phyloP scores from a whole-genome alignment of 73 alveolate species.

The Paraurostyla sp. region DNA sequence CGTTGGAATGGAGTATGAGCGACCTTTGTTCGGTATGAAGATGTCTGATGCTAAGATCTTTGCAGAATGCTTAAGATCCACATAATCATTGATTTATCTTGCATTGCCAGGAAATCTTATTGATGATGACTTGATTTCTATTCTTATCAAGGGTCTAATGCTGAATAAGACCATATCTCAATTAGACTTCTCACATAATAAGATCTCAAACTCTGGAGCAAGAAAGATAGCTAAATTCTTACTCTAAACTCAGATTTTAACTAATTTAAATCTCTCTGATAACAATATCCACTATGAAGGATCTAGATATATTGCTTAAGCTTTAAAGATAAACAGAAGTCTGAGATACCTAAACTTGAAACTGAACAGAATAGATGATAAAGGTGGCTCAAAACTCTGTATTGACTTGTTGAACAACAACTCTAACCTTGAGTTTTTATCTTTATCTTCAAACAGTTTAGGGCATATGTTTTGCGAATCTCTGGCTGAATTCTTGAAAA shows the following conservation, averaged over 20 bases:
- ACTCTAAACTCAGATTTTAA: constrained; percentile 77
- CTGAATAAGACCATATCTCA: constrained; percentile 77
- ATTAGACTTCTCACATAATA: constrained; percentile 88
- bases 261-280: constrained; percentile 81
- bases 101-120: constrained; percentile 83
- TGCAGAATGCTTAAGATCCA: constrained; percentile 79
- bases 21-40: constrained; percentile 89
- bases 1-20: constrained; percentile 86
- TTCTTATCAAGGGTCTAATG: constrained; percentile 71
- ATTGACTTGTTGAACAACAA: constrained; percentile 76
- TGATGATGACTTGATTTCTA: constrained; percentile 81
- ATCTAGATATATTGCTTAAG: constrained; percentile 86
- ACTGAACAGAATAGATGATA: constrained; percentile 88
- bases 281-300: constrained; percentile 91
- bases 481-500: constrained; percentile 61
- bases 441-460: constrained; percentile 81
- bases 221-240: constrained; percentile 85
- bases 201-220: constrained; percentile 87
- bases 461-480: constrained; percentile 69
- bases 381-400: constrained; percentile 87
- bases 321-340: constrained; percentile 81
- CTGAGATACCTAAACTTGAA: constrained; percentile 74
- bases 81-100: constrained; percentile 75
- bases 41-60: constrained; percentile 84
- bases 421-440: constrained; percentile 65